Evolutionary conservation across 2,329 filamentous ascomycete species (phyloP).

Genomic region (Didymella segeticola): DNA sequence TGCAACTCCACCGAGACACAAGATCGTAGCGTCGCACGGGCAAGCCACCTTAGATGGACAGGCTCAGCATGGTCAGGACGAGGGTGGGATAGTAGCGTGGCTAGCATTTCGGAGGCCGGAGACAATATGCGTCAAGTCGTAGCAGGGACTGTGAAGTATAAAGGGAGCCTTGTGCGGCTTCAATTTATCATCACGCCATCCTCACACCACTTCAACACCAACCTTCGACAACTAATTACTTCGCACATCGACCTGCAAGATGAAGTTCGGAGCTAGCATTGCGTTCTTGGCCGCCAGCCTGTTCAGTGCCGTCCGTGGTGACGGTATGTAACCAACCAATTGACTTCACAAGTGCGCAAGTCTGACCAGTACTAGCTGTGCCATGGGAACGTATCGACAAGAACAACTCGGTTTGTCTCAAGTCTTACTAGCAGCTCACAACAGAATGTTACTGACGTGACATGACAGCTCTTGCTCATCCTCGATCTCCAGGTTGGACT

Average conservation of each 20-base stretch:
- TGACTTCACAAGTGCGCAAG: not conserved
- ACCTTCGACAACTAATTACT: not conserved
- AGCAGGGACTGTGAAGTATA: conserved; percentile 29
- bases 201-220: conserved; percentile 18
- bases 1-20: conserved; percentile 5
- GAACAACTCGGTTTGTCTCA: conserved; percentile 47
- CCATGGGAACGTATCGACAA: conserved; percentile 52
- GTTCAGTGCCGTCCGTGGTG: conserved; percentile 37
- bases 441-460: not conserved
- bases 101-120: not conserved
- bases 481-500: conserved; percentile 68
- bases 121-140: not conserved
- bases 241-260: conserved; percentile 24
- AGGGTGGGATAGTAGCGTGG: not conserved
- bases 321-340: conserved; percentile 28
- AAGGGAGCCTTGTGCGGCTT: conserved; percentile 21
- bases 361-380: conserved; percentile 40
- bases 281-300: conserved; percentile 38
- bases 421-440: not conserved
- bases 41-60: conserved; percentile 2
- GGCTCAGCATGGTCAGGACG: not conserved
- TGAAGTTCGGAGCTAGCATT: conserved; percentile 42
- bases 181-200: conserved; percentile 22
- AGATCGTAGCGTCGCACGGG: conserved; percentile 2
- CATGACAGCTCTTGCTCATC: conserved; percentile 60